phyloP scores from a whole-genome alignment of 2,329 filamentous ascomycete genomes.

The Aschersonia sp. region DNA sequence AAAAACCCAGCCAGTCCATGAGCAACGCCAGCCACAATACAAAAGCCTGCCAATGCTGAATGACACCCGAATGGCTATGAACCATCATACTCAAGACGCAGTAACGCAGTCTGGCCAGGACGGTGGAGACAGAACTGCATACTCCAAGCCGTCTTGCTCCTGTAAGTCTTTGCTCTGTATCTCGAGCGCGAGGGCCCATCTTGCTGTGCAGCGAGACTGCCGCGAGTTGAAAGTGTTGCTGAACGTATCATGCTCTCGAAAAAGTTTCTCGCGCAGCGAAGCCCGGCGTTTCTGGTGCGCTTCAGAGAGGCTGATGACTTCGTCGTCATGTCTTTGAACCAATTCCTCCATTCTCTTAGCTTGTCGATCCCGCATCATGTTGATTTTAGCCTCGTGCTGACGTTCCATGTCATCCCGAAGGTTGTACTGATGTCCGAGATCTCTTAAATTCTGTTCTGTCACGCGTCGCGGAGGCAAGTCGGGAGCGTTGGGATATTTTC shows the following conservation, averaged over 20 bases:
- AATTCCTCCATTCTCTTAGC: conserved; percentile 47
- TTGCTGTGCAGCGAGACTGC: conserved; percentile 25
- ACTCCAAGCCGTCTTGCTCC: conserved; percentile 24
- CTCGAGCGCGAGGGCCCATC: conserved; percentile 39
- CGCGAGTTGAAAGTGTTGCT: conserved; percentile 28
- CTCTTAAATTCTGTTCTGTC: conserved; percentile 43
- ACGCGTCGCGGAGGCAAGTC: conserved; percentile 35
- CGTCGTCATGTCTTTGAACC: conserved; percentile 36
- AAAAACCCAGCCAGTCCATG: neutral
- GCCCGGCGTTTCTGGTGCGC: conserved; percentile 34
- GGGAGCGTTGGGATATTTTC: conserved; percentile 18
- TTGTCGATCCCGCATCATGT: conserved; percentile 50
- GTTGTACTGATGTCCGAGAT: conserved; percentile 46
- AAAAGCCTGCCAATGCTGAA: too few species aligned
- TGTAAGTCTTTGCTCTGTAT: conserved; percentile 40
- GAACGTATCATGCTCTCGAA: conserved; percentile 35
- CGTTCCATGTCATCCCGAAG: conserved; percentile 44
- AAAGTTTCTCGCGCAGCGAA: conserved; percentile 28
- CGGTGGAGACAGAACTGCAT: conserved; percentile 20
- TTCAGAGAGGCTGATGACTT: conserved; percentile 29
- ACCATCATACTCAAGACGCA: neutral
- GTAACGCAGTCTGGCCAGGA: conserved; percentile 12
- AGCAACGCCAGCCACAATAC: neutral
- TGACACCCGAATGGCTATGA: neutral
- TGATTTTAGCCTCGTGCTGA: conserved; percentile 45